Conservation (phyloP, 306 rosid species). For the Vachellia collinsii region DNA sequence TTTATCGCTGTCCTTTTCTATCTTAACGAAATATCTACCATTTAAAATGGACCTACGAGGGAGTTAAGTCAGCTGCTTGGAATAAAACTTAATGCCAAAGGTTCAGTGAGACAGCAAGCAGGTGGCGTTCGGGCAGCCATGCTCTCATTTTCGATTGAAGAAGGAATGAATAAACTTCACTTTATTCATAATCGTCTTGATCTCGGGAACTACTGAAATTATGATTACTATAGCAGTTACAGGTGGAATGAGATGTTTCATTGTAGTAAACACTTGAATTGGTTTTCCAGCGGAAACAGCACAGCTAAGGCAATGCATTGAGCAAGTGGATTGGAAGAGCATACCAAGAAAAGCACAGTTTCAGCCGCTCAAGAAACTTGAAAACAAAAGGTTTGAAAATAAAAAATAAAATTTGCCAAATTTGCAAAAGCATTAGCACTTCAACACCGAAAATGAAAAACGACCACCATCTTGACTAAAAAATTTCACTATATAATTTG, state of each 20-base stretch:
- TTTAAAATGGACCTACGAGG: not conserved
- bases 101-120: not conserved
- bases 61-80: not conserved
- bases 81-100: not conserved
- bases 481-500: not conserved
- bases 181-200: not conserved
- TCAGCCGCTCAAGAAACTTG: not conserved
- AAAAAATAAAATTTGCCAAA: not conserved
- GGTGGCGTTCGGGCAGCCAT: not conserved
- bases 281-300: not conserved
- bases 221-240: not conserved
- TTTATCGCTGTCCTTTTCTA: not conserved
- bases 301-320: not conserved
- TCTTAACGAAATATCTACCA: not conserved
- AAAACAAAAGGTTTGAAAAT: not conserved
- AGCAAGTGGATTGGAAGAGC: not conserved
- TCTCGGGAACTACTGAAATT: not conserved
- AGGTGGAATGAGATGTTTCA: conserved; percentile 2
- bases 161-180: not conserved
- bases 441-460: not conserved
- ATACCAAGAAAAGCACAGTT: not conserved
- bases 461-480: not conserved
- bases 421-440: not conserved
- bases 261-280: not conserved
- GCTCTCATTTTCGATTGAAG: too few species aligned